Base-by-base conservation (phyloP, 2,329 filamentous ascomycete species). In the Cladophialophora carrionii region DNA sequence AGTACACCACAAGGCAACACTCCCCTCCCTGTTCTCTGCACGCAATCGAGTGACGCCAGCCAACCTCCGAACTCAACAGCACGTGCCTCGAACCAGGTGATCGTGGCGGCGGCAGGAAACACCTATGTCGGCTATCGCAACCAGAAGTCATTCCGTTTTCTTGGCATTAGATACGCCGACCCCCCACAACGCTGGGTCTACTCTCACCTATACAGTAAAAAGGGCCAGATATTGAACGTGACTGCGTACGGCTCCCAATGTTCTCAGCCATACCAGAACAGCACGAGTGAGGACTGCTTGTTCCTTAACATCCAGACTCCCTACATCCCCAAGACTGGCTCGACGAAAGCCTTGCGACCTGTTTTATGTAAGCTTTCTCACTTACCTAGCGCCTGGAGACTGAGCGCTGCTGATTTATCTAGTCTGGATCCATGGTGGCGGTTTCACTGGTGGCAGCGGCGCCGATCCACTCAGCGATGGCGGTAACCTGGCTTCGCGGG, bases 401-500 rank as follows among this genome's bases (percentile, higher is more conserved):
- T 7, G 8, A 29, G 20, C 20, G 17, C 31, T n/a, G 46, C 57
- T 60, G 17, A 60, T 31, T 52, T 8, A 7, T 34, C 31, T 6
- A 60, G 57, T 84, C 65, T 83, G 79, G 74, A 83, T 84, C 22
- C 80, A 84, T 57, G 85, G 85, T 3, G 85, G 85, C 26, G 85
- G 82, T 5, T 87, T 86, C 66, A 82, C 79, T 0, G 76, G 79
- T 7, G 85, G 85, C 0, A 77, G 72, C 61, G 78, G 74, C 2
- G 71, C 74, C 6, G 73, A 76, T 56, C 68, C 74, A 9, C 73
- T 73, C 1, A 72, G 72, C 9, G 85, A 88, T 66, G 83, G 84
- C 22, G 83, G 82, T 2, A 85, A 85, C 67, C 75, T 87, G 2
- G 85, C 83, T 0, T 85, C 83, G 2, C 80, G 85, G 56, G 84